A percentile compares a stretch with the other conserved stretches of the same genome.
Conservation (phyloP, 345 rosid genomes). For the Pseudoturritis turrita region DNA sequence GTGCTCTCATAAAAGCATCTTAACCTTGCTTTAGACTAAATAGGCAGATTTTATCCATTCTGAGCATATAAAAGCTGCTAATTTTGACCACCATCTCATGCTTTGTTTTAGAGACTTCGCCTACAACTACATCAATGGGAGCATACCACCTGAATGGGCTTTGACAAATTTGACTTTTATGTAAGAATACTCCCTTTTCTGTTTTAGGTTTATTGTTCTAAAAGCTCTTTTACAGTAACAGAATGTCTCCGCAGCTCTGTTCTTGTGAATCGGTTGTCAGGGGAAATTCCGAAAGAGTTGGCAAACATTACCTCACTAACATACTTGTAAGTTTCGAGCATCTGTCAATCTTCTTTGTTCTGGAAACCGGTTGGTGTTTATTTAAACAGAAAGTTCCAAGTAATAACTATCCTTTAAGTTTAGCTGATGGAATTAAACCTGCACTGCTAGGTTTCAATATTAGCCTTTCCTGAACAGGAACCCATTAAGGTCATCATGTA, state of each 20-base stretch:
- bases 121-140: constrained; percentile 53
- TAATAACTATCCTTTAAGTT: not conserved
- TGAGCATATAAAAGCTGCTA: not conserved
- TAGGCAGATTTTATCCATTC: not conserved
- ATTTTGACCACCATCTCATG: constrained; percentile 6
- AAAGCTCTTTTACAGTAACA: constrained; percentile 11
- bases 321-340: constrained; percentile 40
- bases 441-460: not conserved
- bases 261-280: constrained; percentile 50
- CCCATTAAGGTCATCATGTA: not conserved
- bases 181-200: constrained; percentile 35
- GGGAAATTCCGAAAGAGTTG: constrained; percentile 46
- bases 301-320: constrained; percentile 42
- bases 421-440: not conserved
- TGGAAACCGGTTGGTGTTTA: constrained; percentile 6
- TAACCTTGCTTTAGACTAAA: not conserved
- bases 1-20: constrained; percentile 6
- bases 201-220: not conserved
- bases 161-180: constrained; percentile 37
- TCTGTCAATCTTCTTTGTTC: not conserved
- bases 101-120: constrained; percentile 42
- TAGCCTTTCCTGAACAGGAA: not conserved
- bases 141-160: constrained; percentile 55
- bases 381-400: not conserved
- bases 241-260: constrained; percentile 41